phyloP scores from a whole-genome alignment of 805 yeast genomes.

The Lipomyces yamanashiensis region DNA sequence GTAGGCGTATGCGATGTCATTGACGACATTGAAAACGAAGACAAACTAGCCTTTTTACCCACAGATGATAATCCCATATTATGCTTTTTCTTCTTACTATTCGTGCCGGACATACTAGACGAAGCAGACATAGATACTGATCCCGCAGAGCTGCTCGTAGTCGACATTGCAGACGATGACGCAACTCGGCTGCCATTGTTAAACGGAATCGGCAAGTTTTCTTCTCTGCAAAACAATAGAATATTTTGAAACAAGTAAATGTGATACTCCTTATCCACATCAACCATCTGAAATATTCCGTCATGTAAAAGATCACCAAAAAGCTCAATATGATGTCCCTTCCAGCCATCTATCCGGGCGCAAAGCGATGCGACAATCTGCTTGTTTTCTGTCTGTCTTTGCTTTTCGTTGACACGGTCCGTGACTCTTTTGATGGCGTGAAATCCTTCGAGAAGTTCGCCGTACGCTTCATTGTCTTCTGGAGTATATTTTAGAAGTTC shows the following conservation, averaged over 20 bases:
- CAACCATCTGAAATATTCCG: slow-evolving; percentile 52
- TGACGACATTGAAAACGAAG: slow-evolving; percentile 21
- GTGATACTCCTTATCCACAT: slow-evolving; percentile 81
- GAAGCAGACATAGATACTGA: slow-evolving; percentile 1
- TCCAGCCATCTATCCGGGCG: slow-evolving; percentile 86
- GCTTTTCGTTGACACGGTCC: slow-evolving; percentile 87
- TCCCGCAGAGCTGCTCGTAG: not conserved
- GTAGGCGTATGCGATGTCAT: not conserved
- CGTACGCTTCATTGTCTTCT: slow-evolving; percentile 55
- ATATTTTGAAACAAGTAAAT: slow-evolving; percentile 84
- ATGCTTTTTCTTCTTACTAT: slow-evolving; percentile 51
- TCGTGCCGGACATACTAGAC: slow-evolving; percentile 1
- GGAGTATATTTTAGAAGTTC: slow-evolving; percentile 74
- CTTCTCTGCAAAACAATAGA: slow-evolving; percentile 67
- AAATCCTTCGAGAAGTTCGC: slow-evolving; percentile 72
- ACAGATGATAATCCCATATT: slow-evolving; percentile 57
- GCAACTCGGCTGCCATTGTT: not conserved
- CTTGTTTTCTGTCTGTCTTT: slow-evolving; percentile 85
- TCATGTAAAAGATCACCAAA: slow-evolving; percentile 85
- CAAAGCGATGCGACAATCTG: slow-evolving; percentile 68
- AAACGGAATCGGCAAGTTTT: slow-evolving; percentile 33
- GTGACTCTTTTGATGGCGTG: slow-evolving; percentile 84
- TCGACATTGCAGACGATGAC: not conserved
- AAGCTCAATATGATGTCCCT: slow-evolving; percentile 76
- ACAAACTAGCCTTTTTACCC: slow-evolving; percentile 42